Base-by-base conservation (phyloP, 2,329 filamentous ascomycete genomes). In the Venturia asperata region DNA sequence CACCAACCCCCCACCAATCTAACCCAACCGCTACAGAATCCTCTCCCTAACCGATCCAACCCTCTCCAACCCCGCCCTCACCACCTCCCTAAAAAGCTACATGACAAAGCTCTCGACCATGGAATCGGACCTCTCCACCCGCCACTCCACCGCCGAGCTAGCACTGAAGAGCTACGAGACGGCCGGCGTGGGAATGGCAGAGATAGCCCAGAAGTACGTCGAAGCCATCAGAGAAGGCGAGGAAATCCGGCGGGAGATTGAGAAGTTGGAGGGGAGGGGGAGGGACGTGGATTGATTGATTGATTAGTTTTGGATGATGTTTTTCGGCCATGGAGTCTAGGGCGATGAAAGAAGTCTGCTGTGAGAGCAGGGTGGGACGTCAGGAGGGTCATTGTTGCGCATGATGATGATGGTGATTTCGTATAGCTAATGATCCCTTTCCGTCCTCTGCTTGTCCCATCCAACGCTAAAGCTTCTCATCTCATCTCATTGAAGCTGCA, bases 201-300 rank as follows among this genome's bases (percentile, higher is more conserved):
- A 77, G 65, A 70, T 79, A 66, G 77, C 75, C 63, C 70, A 64
- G 67, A 69, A 78, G 69, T 79, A 78, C 69, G 72, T 67, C 42
- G 70, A 73, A 61, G 66, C 79, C 15, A 69, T 70, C 42, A 67
- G 58, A 9, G 77, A 79, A 64, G 75, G 74, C 43, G 68, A 63
- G 63, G 71, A 71, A 67, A 69, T 76, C 24, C 69, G 72, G 66
- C 65, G 19, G 30, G 75, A 77, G 65, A 70, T 76, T 60, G 69
- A 19, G 63, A 69, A 63, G 34, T 64, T 73, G 62, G 73, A 76
- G 65, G 60, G 19, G 30, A 58, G 52, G 52, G 5, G 15, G 15
- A n/a, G 52, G 15, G 30, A 58, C 11, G 27, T 34, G 24, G 49
- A 55, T 34, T 55, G 11, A 6, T 41, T 41, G 39, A 41, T 41